These are phyloP conservation scores for Huntiella savannae DNA, from an alignment of 2,329 filamentous ascomycete species.

Conservation along the genomic window DNA sequence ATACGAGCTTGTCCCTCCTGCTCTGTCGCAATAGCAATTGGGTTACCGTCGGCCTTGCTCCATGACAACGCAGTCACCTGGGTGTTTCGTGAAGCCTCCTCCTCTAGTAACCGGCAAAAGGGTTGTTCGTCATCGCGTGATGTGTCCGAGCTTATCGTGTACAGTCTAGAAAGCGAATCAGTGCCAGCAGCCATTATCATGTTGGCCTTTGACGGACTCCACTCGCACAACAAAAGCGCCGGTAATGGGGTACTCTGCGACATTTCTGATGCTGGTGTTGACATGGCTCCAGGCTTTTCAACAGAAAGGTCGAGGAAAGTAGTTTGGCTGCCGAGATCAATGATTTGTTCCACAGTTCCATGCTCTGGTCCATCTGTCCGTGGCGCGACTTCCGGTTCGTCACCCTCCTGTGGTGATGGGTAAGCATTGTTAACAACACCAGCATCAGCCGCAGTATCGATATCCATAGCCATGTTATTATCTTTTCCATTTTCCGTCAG, in stretches of 20 bases:
- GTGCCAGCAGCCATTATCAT: conserved; percentile 49
- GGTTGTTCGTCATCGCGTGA: conserved; percentile 20
- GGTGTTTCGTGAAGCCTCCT: conserved; percentile 30
- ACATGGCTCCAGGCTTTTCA: conserved; percentile 15
- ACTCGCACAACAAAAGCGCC: conserved; percentile 49
- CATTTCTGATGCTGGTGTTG: conserved; percentile 12
- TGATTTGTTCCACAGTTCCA: conserved; percentile 45
- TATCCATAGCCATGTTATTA: conserved; percentile 31
- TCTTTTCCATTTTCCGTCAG: conserved; percentile 10
- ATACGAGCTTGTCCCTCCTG: conserved; percentile 30
- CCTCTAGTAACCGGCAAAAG: conserved; percentile 31
- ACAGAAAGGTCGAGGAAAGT: conserved; percentile 37
- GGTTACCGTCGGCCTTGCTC: conserved; percentile 32
- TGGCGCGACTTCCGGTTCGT: conserved; percentile 32
- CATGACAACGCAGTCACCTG: conserved; percentile 41
- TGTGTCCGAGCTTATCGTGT: conserved; percentile 40
- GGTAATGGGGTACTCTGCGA: conserved; percentile 24
- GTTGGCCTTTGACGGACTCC: conserved; percentile 45
- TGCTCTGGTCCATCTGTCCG: conserved; percentile 44
- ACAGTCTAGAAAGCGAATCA: conserved; percentile 51
- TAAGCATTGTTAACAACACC: conserved; percentile 39
- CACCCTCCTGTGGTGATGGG: conserved; percentile 42
- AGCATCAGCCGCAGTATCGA: conserved; percentile 27
- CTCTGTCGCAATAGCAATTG: conserved; percentile 40
- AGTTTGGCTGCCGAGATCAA: conserved; percentile 39